phyloP scores from a whole-genome alignment of 2,329 filamentous ascomycete genomes.

The Neodidymelliopsis sp. region DNA sequence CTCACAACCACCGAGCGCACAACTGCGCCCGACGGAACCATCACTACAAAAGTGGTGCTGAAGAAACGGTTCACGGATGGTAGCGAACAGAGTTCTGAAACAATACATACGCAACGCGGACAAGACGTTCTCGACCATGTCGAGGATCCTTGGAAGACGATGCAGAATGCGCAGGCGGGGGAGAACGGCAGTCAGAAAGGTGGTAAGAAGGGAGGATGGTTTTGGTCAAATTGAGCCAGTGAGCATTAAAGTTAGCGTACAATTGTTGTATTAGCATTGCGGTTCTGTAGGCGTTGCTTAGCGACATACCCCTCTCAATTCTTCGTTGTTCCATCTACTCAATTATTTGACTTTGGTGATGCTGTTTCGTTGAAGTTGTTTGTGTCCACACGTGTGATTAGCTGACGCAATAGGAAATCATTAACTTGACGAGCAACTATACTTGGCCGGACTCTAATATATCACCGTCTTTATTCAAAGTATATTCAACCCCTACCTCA shows the following conservation, averaged over 20 bases:
- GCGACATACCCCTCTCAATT: conserved; percentile 18
- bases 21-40: conserved; percentile 63
- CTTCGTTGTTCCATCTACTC: neutral
- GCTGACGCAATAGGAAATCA: too few relatives aligned
- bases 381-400: too few relatives aligned
- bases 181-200: neutral
- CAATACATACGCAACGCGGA: conserved; percentile 54
- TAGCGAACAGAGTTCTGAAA: conserved; percentile 65
- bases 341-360: neutral
- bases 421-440: too few relatives aligned
- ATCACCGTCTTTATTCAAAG: too few relatives aligned
- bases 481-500: too few relatives aligned
- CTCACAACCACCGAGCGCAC: conserved; percentile 65
- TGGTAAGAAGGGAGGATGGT: conserved; percentile 39
- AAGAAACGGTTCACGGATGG: conserved; percentile 68
- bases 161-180: conserved; percentile 14
- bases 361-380: too few relatives aligned
- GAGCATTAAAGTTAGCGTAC: neutral
- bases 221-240: conserved; percentile 36
- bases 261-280: neutral
- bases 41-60: conserved; percentile 64
- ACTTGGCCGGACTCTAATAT: too few relatives aligned
- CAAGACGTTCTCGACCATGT: conserved; percentile 21
- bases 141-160: conserved; percentile 20
- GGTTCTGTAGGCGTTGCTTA: conserved; percentile 6